Evolutionary conservation across 1,284 basidiomycete species (phyloP), one percentile per base, ranked within the genome.

Genomic region (Leccinum subrobustum): DNA sequence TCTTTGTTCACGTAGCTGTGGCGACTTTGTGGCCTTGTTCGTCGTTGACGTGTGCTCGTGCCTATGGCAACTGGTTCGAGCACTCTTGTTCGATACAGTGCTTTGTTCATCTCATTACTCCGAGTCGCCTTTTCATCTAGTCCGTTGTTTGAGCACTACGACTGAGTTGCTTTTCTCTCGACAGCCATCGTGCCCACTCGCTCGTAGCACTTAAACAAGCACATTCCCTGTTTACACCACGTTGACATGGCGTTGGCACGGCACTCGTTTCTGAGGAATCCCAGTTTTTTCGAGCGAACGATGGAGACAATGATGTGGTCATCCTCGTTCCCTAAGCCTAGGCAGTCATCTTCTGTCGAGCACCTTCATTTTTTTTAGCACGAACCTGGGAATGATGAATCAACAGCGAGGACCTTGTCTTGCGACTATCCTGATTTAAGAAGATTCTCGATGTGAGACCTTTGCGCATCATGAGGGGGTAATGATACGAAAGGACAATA

Each of bases 261-360:
- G 27, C 27, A 73, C 12, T 70, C n/a, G 55, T 79, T 81, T 6
- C 57, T 64, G 20, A 87, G 68, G 64, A 87, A 88, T 1, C 85
- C 84, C 1, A 79, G 3, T 62, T 66, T 1, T 66, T 60, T 31
- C 0, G 84, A 77, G 11, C 84, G 76, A 3, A 85, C 82, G n/a
- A 85, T 62, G 4, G 84, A 89, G 39, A 91, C 77, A 47, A 91
- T 81, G 57, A 89, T 85, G 52, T 81, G 79, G 56, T 88, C 77
- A 39, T 76, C 75, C 61, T 76, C 69, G 44, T 75, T 73, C 20
- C 68, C 72, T 75, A 62, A 12, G 60, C 48, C 31, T 52, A 37
- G 53, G n/a, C 27, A 47, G 56, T 69, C 50, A 72, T 60, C 54
- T n/a, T 54, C 59, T 50, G 59, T 67, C 56, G 9, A 65, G 42